phyloP scores from a whole-genome alignment of 179 eudicot genomes.

The Amaranthus tricolor region DNA sequence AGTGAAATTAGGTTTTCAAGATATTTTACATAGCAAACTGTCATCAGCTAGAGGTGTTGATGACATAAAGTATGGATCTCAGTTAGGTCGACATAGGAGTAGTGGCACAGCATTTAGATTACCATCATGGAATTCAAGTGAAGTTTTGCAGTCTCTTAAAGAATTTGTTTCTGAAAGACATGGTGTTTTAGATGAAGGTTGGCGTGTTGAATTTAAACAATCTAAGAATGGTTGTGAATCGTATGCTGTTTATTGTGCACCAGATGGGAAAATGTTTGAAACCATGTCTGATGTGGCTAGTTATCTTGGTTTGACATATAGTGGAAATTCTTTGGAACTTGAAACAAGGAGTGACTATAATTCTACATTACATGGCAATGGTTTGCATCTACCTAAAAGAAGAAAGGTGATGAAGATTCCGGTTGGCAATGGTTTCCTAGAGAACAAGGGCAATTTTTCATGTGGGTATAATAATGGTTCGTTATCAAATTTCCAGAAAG shows the following conservation, averaged over 20 bases:
- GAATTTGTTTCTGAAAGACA: constrained; percentile 48
- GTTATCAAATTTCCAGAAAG: constrained; percentile 29
- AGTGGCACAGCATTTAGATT: constrained; percentile 26
- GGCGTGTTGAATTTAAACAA: constrained; percentile 70
- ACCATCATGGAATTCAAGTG: constrained; percentile 34
- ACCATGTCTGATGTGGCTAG: constrained; percentile 72
- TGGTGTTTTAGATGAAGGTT: constrained; percentile 54
- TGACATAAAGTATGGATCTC: constrained; percentile 34
- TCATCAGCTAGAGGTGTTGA: constrained; percentile 30
- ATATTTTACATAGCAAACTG: constrained; percentile 27
- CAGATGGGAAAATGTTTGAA: constrained; percentile 69
- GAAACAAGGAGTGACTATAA: constrained; percentile 43
- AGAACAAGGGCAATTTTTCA: constrained; percentile 25
- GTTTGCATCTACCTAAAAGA: constrained; percentile 34
- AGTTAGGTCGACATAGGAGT: constrained; percentile 40
- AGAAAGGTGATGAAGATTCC: constrained; percentile 35
- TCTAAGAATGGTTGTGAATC: constrained; percentile 51
- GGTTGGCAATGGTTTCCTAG: constrained; percentile 29
- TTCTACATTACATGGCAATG: constrained; percentile 37
- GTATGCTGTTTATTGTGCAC: constrained; percentile 61
- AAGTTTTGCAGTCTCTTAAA: constrained; percentile 61
- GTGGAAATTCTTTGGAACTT: constrained; percentile 32
- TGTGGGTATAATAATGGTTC: constrained; percentile 30
- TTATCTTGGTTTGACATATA: constrained; percentile 53
- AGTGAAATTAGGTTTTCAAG: constrained; percentile 38